Conservation (phyloP, 768 basidiomycete species). For the Leccinum variicolor region DNA sequence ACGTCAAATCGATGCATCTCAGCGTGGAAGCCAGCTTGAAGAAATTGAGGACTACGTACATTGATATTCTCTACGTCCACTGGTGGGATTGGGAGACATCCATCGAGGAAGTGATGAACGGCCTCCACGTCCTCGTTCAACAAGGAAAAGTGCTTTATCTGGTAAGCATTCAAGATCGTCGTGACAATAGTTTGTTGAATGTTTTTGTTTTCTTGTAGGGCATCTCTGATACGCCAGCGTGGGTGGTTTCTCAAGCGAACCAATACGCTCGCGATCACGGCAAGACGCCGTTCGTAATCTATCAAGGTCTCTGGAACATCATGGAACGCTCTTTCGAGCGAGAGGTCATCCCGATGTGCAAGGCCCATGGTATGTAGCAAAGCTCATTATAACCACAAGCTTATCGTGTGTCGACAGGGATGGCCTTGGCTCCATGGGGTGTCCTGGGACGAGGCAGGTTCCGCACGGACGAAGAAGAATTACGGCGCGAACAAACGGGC, state of each 20-base stretch:
- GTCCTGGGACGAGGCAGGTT: not conserved
- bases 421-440: not conserved
- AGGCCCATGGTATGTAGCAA: not conserved
- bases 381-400: not conserved
- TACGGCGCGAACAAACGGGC: not conserved
- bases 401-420: not conserved
- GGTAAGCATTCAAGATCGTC: not conserved
- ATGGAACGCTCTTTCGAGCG: not conserved
- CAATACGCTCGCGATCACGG: not conserved
- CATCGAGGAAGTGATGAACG: conserved; percentile 42
- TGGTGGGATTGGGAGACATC: conserved; percentile 46
- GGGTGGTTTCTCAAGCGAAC: not conserved
- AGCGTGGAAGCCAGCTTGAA: conserved; percentile 34
- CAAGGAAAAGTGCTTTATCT: not conserved
- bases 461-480: not conserved
- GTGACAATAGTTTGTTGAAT: not conserved
- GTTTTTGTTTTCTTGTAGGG: not conserved
- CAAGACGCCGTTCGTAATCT: not conserved
- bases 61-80: conserved; percentile 56
- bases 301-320: not conserved
- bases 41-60: conserved; percentile 56
- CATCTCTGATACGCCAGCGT: not conserved
- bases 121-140: not conserved
- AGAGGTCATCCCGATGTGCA: not conserved
- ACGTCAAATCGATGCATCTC: conserved; percentile 31